These are phyloP conservation scores for Vanderwaltozyma yarrowii DNA, from an alignment of 805 yeast genomes.

Conservation along the genomic window DNA sequence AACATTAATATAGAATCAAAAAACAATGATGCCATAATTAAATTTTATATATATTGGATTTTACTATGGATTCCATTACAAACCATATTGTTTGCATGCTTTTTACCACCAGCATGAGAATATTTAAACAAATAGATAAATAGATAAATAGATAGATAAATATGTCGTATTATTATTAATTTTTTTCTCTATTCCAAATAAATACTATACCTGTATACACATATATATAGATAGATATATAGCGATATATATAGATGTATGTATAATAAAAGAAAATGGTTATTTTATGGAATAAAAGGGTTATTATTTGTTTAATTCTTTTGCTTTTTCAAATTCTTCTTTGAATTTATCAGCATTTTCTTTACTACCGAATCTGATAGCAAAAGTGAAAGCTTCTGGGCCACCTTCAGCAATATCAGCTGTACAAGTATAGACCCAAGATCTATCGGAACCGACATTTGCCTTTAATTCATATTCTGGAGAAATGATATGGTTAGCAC, in stretches of 20 bases:
- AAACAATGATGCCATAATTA: conserved; percentile 23
- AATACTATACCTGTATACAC: neutral
- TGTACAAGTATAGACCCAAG: conserved; percentile 94
- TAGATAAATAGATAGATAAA: no score
- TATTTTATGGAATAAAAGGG: no score
- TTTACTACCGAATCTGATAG: conserved; percentile 87
- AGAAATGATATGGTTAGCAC: conserved; percentile 89
- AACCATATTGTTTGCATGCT: conserved; percentile 65
- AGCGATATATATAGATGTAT: neutral
- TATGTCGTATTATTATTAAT: neutral
- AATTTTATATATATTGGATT: conserved; percentile 38
- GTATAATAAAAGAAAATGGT: no score
- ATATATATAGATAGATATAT: neutral
- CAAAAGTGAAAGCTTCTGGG: conserved; percentile 93
- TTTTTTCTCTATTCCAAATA: neutral
- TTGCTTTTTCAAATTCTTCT: conserved; percentile 82
- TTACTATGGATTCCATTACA: conserved; percentile 59
- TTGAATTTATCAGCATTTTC: conserved; percentile 94
- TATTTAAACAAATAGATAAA: neutral
- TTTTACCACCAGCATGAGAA: conserved; percentile 81
- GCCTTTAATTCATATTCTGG: conserved; percentile 79
- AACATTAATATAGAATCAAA: neutral
- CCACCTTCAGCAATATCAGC: conserved; percentile 94
- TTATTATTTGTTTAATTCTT: conserved; percentile 46
- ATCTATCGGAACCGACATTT: conserved; percentile 93